Base-by-base conservation (phyloP, 441 rosid species). In the Syzygium syzygioides region DNA sequence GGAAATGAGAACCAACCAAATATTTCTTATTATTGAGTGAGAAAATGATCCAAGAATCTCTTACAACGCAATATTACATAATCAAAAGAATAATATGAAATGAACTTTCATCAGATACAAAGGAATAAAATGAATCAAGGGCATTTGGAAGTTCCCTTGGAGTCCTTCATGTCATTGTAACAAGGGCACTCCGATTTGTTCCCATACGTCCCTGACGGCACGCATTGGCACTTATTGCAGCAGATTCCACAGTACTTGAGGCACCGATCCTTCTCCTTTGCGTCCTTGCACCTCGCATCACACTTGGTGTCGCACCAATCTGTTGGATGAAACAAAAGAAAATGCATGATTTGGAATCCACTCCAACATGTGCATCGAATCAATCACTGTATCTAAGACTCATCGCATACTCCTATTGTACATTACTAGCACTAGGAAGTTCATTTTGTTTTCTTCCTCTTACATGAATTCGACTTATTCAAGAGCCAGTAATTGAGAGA, bases 131-230 rank as follows among this genome's bases (percentile, higher is more conserved):
- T 34, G 66, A 55, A 55, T 90, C 76, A 91, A 71, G 92, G 92
- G 91, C 92, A 91, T 87, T 91, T 91, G 57, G 91, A 86, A 12
- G n/a, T 80, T 71, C 89, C 92, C 89, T 89, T 88, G 48, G 91
- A 79, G 90, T 88, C 88, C 86, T 86, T 86, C 90, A 89, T 86
- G 90, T 88, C 91, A 54, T 89, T 60, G 80, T 91, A 91, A 25
- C 92, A 91, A 59, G 92, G 91, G 90, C 91, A 91, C 79, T 91
- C 91, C 32, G 87, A 88, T 41, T 89, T 91, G 91, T 91, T 91
- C 11, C 90, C 91, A 19, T 89, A 64, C 10, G 91, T 89, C 13
- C 91, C 92, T 32, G 91, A 91, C 32, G 91, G 92, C 86, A 89
- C 92, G 79, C 92, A 91, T 19, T 66, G 30, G 90, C 92, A 91